Conservation (phyloP, 2,329 filamentous ascomycete species). For the Ophiognomonia clavigignenti-juglandacearum region DNA sequence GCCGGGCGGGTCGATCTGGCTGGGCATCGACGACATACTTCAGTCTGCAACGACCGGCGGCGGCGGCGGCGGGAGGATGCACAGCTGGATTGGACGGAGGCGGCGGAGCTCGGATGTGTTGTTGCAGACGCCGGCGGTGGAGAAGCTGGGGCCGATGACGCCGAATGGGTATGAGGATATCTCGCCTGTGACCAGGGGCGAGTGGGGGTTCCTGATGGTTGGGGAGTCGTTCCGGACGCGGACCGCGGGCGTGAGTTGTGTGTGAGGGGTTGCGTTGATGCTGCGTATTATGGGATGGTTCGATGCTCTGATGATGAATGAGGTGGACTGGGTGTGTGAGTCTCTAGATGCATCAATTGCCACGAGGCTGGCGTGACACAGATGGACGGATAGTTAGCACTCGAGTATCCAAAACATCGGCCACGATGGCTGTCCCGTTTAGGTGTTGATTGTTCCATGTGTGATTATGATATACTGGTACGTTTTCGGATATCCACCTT, state of each 20-base stretch:
- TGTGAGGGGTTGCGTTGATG: neutral
- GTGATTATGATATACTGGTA: too few relatives aligned
- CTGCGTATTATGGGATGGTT: neutral
- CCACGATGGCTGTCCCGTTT: too few relatives aligned
- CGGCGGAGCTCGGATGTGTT: slow-evolving; percentile 6
- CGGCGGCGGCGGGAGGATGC: too few relatives aligned
- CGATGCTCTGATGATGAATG: neutral
- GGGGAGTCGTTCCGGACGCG: slow-evolving; percentile 39
- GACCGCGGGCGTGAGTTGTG: slow-evolving; percentile 38
- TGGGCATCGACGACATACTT: slow-evolving; percentile 40
- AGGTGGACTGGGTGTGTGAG: too few relatives aligned
- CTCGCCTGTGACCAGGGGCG: slow-evolving; percentile 55
- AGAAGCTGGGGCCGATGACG: slow-evolving; percentile 44
- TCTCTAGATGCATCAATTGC: too few relatives aligned
- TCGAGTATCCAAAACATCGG: too few relatives aligned
- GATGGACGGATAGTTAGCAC: too few relatives aligned
- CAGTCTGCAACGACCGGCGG: slow-evolving; percentile 23
- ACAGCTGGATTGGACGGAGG: too few relatives aligned
- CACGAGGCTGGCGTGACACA: too few relatives aligned
- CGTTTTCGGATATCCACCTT: too few relatives aligned
- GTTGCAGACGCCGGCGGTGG: slow-evolving; percentile 13
- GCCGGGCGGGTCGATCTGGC: slow-evolving; percentile 17
- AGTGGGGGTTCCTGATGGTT: slow-evolving; percentile 58
- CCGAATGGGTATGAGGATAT: slow-evolving; percentile 59
- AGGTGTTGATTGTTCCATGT: too few relatives aligned